Evolutionary conservation across 768 basidiomycete species (phyloP).

Genomic region (Calvatia gigantea): DNA sequence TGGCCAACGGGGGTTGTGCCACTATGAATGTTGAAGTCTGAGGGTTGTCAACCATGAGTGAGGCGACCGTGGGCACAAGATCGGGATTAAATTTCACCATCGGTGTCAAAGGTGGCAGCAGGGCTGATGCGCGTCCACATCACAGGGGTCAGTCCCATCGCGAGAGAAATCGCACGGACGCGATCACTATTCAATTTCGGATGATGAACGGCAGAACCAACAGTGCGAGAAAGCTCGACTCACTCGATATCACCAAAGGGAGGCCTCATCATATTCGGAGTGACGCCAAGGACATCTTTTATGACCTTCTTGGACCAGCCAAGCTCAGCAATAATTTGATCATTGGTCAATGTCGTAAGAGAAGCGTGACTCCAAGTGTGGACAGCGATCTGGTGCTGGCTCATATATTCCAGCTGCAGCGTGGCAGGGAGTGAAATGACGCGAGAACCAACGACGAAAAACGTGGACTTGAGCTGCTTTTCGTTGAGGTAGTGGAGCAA

Average conservation of each 20-base stretch:
- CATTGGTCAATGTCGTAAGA: slow-evolving; percentile 73
- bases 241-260: slow-evolving; percentile 81
- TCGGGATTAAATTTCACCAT: slow-evolving; percentile 34
- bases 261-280: slow-evolving; percentile 77
- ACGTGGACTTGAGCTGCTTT: slow-evolving; percentile 69
- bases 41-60: slow-evolving; percentile 1
- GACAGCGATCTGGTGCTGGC: slow-evolving; percentile 73
- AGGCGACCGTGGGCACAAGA: neutral
- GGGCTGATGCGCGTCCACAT: slow-evolving; percentile 78
- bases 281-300: slow-evolving; percentile 74
- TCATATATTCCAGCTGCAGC: slow-evolving; percentile 73
- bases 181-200: slow-evolving; percentile 54
- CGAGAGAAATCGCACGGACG: slow-evolving; percentile 76
- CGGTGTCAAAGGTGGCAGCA: slow-evolving; percentile 66
- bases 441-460: slow-evolving; percentile 86
- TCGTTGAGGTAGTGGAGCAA: slow-evolving; percentile 68
- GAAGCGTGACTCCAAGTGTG: slow-evolving; percentile 70
- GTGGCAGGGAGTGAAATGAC: slow-evolving; percentile 65
- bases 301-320: slow-evolving; percentile 87
- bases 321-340: slow-evolving; percentile 82
- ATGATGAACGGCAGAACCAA: slow-evolving; percentile 7
- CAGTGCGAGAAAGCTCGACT: slow-evolving; percentile 18
- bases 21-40: slow-evolving; percentile 80
- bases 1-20: slow-evolving; percentile 54
- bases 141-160: slow-evolving; percentile 81